These are phyloP conservation scores for Blastosporella zonata DNA, from an alignment of 1,284 basidiomycete genomes.

Conservation along the genomic window DNA sequence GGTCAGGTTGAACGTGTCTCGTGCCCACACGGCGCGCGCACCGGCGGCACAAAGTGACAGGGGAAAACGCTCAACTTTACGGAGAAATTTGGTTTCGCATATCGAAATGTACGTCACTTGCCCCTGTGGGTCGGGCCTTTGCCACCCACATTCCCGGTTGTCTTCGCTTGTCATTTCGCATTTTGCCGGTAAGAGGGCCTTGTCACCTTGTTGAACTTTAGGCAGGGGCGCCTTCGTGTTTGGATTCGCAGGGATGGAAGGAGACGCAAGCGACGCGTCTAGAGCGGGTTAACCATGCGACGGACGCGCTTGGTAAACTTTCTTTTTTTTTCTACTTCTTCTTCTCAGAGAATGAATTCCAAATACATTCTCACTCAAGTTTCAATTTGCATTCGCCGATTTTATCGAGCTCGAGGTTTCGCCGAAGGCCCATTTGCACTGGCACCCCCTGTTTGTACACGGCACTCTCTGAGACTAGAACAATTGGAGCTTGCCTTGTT, in stretches of 20 bases:
- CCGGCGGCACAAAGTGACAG: too few relatives aligned
- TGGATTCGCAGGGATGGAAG: background rate
- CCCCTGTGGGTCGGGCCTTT: background rate
- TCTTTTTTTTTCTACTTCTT: background rate
- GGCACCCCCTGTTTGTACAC: too few relatives aligned
- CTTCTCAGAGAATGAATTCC: too few relatives aligned
- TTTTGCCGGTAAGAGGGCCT: background rate
- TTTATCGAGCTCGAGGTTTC: background rate
- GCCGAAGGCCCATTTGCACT: background rate
- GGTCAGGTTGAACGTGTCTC: too few relatives aligned
- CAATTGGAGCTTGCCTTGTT: too few relatives aligned
- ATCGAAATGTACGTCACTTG: constrained; percentile 1
- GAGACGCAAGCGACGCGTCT: background rate
- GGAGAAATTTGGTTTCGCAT: too few relatives aligned
- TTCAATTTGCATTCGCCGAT: too few relatives aligned
- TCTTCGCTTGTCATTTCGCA: background rate
- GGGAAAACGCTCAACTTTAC: too few relatives aligned
- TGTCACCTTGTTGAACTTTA: too few relatives aligned
- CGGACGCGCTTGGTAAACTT: background rate
- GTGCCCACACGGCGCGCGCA: too few relatives aligned
- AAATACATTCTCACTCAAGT: too few relatives aligned
- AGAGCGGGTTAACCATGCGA: background rate
- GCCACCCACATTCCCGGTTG: background rate
- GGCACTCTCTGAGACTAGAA: too few relatives aligned
- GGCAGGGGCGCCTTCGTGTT: background rate